Percentiles rank a stretch among this genome's conserved stretches.
phyloP scores from a whole-genome alignment of 108 stramenopile genomes.

The Stephanodiscus minutulus region DNA sequence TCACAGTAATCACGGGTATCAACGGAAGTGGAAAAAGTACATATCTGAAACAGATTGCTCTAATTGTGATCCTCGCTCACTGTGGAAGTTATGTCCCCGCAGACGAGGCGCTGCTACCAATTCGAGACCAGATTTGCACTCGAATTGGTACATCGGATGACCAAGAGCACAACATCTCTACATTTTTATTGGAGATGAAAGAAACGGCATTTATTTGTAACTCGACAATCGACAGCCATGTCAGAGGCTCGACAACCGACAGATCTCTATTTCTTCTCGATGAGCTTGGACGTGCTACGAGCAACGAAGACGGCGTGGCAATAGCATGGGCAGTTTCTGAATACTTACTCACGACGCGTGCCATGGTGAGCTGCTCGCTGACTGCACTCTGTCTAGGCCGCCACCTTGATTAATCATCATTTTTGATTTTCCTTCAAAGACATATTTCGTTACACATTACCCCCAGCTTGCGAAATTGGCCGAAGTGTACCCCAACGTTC shows the following conservation, averaged over 20 bases:
- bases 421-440: conserved; percentile 13
- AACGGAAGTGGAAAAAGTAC: conserved; percentile 87
- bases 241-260: too few species aligned
- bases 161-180: conserved; percentile 91
- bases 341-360: conserved; percentile 66
- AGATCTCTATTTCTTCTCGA: conserved; percentile 89
- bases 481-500: conserved; percentile 72
- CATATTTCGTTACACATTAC: conserved; percentile 92
- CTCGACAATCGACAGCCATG: conserved; percentile 67
- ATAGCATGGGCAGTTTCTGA: conserved; percentile 90
- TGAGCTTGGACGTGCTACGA: conserved; percentile 94
- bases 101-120: conserved; percentile 80
- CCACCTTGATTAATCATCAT: neutral
- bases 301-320: conserved; percentile 92
- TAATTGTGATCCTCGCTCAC: conserved; percentile 90
- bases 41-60: conserved; percentile 90
- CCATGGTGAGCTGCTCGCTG: conserved; percentile 39
- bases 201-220: conserved; percentile 91
- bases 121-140: conserved; percentile 79
- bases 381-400: neutral
- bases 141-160: conserved; percentile 91
- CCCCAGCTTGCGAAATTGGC: conserved; percentile 73
- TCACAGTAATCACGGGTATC: conserved; percentile 85
- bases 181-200: conserved; percentile 95
- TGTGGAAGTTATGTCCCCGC: conserved; percentile 94